Percentiles rank a stretch among this genome's conserved stretches.
These are phyloP conservation scores for Alternaria infectoria DNA, from an alignment of 2,329 filamentous ascomycete species.

Conservation along the genomic window DNA sequence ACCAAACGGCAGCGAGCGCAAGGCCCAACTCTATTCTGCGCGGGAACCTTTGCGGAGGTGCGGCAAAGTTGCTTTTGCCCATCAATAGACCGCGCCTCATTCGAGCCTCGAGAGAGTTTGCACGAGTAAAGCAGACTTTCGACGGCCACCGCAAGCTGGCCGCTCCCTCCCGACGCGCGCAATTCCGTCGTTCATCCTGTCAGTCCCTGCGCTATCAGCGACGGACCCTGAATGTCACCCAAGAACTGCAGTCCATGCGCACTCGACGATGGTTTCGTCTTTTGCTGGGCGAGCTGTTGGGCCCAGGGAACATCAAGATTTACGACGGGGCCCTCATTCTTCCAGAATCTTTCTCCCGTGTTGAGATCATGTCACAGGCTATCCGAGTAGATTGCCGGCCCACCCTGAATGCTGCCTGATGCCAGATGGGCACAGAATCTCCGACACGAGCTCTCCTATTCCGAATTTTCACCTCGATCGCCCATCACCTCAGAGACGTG, in stretches of 20 bases:
- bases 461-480: constrained; percentile 3
- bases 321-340: constrained; percentile 30
- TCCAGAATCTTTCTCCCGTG: constrained; percentile 42
- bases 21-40: constrained; percentile 21
- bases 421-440: constrained; percentile 12
- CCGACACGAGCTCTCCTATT: constrained; percentile 9
- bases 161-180: constrained; percentile 16
- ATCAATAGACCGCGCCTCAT: constrained; percentile 7
- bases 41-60: constrained; percentile 5
- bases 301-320: constrained; percentile 18
- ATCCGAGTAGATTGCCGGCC: constrained; percentile 41
- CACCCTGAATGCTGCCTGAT: constrained; percentile 24
- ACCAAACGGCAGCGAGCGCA: constrained; percentile 23
- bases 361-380: constrained; percentile 27
- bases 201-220: constrained; percentile 19
- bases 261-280: constrained; percentile 16
- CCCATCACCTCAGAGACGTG: constrained; percentile 1
- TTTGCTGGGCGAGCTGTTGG: constrained; percentile 19
- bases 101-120: constrained; percentile 18
- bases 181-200: constrained; percentile 18
- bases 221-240: constrained; percentile 8
- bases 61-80: constrained; percentile 23
- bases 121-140: constrained; percentile 16
- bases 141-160: constrained; percentile 5
- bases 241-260: constrained; percentile 12